phyloP scores from a whole-genome alignment of 768 basidiomycete genomes.

The Russula sp. region DNA sequence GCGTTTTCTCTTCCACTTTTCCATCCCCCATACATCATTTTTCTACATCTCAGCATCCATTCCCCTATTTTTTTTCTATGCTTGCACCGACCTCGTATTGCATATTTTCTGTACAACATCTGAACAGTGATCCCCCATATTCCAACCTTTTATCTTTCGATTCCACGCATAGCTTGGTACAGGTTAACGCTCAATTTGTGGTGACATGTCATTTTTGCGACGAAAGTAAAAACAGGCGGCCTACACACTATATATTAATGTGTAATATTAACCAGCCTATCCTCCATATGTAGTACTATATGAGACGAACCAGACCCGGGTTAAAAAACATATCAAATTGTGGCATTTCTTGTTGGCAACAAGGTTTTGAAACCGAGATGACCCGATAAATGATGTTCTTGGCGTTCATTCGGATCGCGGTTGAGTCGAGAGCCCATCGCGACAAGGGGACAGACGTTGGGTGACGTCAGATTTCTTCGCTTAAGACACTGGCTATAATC shows the following conservation, averaged over 20 bases:
- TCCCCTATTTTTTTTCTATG: slow-evolving; percentile 18
- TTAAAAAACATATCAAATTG: too few species aligned
- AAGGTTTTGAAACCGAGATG: too few species aligned
- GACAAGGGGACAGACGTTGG: too few species aligned
- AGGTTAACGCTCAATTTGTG: slow-evolving; percentile 8
- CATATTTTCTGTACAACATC: slow-evolving; percentile 24
- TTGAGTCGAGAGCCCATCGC: too few species aligned
- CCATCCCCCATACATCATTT: slow-evolving; percentile 20
- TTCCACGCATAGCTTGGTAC: slow-evolving; percentile 15
- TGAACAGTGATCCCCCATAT: slow-evolving; percentile 16
- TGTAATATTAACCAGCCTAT: slow-evolving; percentile 19
- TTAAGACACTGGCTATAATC: too few species aligned
- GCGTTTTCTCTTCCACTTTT: slow-evolving; percentile 4
- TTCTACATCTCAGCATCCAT: slow-evolving; percentile 18
- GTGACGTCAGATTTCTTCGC: too few species aligned
- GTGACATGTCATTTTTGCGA: slow-evolving; percentile 11
- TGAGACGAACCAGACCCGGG: neutral
- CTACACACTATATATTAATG: slow-evolving; percentile 16
- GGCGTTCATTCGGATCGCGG: too few species aligned
- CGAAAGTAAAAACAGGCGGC: slow-evolving; percentile 8
- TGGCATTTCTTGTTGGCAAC: too few species aligned
- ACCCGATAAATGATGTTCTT: too few species aligned
- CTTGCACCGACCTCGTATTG: slow-evolving; percentile 22
- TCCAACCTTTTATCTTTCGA: neutral
- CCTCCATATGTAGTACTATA: neutral